Percentiles rank a stretch among this genome's conserved stretches.
These are phyloP conservation scores for Aureobasidium vineae DNA, from an alignment of 2,329 filamentous ascomycete genomes.

Conservation along the genomic window DNA sequence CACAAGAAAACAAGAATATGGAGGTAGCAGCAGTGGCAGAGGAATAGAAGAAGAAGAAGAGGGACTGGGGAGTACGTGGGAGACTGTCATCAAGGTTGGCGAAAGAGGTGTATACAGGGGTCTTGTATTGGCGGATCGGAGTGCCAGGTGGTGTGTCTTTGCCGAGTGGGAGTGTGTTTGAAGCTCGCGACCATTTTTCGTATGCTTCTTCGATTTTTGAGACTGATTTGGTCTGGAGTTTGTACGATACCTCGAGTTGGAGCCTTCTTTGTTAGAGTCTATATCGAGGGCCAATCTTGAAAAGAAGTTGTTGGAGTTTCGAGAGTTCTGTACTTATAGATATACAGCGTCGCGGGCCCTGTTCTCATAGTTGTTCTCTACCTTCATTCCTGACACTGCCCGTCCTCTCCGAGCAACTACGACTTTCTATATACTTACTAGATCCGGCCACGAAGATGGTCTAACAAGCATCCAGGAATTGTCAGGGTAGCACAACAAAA, in stretches of 20 bases:
- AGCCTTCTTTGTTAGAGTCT: neutral
- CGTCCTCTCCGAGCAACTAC: no score
- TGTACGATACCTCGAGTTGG: neutral
- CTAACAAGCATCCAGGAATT: no score
- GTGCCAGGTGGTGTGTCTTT: slow-evolving; percentile 88
- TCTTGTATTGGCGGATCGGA: slow-evolving; percentile 77
- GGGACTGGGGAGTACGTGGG: slow-evolving; percentile 74
- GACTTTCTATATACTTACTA: no score
- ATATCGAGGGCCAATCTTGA: neutral
- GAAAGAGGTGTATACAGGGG: slow-evolving; percentile 79
- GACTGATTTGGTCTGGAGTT: neutral
- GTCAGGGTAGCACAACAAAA: no score
- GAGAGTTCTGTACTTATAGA: neutral
- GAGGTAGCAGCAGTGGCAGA: slow-evolving; percentile 51
- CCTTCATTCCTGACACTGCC: no score
- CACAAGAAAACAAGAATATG: slow-evolving; percentile 68
- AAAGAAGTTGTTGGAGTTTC: neutral
- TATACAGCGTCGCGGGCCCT: no score
- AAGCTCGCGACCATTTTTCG: neutral
- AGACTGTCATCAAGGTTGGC: slow-evolving; percentile 87
- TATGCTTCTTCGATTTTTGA: neutral
- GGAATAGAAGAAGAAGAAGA: slow-evolving; percentile 53
- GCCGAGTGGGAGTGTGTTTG: slow-evolving; percentile 73
- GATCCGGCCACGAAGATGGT: no score
- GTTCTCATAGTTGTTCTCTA: no score